Base-by-base conservation (phyloP, 345 rosid genomes). In the Eucalyptus decipiens region DNA sequence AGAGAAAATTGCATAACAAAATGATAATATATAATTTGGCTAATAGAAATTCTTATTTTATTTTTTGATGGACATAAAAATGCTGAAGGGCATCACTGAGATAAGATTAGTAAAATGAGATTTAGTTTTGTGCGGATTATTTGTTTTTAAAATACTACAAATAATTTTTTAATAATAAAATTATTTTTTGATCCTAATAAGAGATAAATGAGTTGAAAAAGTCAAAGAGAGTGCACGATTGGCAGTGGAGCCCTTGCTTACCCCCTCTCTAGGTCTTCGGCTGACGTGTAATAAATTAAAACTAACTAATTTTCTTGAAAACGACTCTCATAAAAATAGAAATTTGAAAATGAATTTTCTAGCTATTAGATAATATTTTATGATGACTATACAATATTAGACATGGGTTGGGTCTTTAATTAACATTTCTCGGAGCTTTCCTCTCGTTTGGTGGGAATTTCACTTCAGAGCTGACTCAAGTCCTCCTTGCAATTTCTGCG, bases 171-270 rank as follows among this genome's bases (percentile, higher is more conserved):
- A 24, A 24, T 11, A 56, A 56, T 56, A 10, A 4, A 56, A 56
- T 56, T 56, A 56, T 23, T 24, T 56, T 11, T 56, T 10, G 3
- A 24, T 56, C 62, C 6, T 56, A 56, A 24, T 24, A 24, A 56
- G 62, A 56, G 30, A 24, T 24, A 10, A 10, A 56, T 56, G 62
- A 56, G 62, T 56, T 24, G 30, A 56, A 56, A 56, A 56, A 24
- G 62, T 56, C 62, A 56, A 24, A 56, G 62, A 23, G 30, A 9
- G 58, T 52, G 8, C 58, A 52, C 58, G 58, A 52, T 52, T 19
- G 58, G 11, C 58, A 19, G 11, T 52, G 58, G 4, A 19, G 0
- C 10, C 58, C 24, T 1, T 3, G 24, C 11, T 52, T 3, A 1
- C 24, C 24, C 50, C 23, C 24, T 17, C 56, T 18, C 56, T 52